A percentile compares a stretch with the other conserved stretches of the same genome.
These are phyloP conservation scores for Aureobasidium sp. DNA, from an alignment of 2,329 filamentous ascomycete species.

Conservation along the genomic window DNA sequence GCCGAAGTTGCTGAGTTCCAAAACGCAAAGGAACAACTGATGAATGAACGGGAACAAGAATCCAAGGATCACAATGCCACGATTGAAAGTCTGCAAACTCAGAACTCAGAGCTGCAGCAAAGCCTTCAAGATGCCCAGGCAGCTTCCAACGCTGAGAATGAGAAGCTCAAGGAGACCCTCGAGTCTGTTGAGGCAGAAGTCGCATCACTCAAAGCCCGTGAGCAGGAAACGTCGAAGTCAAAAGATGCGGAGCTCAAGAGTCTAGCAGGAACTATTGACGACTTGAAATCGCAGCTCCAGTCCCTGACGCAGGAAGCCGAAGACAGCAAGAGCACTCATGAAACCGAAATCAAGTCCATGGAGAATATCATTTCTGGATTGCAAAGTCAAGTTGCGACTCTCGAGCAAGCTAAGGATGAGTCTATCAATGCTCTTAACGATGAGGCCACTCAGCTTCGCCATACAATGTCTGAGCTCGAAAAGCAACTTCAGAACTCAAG, in stretches of 20 bases:
- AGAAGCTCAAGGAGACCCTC: neutral
- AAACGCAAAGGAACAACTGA: neutral
- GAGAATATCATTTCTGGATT: neutral
- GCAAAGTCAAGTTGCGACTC: neutral
- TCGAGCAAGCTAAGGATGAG: slow-evolving; percentile 1
- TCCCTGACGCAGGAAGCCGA: neutral
- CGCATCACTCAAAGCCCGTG: neutral
- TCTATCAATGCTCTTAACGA: neutral
- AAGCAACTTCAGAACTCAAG: neutral
- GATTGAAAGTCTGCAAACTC: neutral
- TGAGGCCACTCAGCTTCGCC: neutral
- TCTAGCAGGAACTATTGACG: neutral
- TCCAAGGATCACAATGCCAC: slow-evolving; percentile 6
- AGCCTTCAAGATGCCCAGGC: neutral
- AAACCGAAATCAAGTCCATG: neutral
- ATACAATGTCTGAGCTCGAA: neutral
- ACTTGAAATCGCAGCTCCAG: neutral
- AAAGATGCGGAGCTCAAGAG: slow-evolving; percentile 4
- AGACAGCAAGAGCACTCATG: neutral
- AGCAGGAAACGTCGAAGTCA: neutral
- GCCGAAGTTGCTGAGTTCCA: slow-evolving; percentile 11
- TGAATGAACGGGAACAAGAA: slow-evolving; percentile 12
- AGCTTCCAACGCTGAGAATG: neutral
- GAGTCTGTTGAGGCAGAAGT: neutral
- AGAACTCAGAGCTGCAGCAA: slow-evolving; percentile 5